Evolutionary conservation across 306 rosid genomes (phyloP).

Genomic region (Aeschynomene evenia): DNA sequence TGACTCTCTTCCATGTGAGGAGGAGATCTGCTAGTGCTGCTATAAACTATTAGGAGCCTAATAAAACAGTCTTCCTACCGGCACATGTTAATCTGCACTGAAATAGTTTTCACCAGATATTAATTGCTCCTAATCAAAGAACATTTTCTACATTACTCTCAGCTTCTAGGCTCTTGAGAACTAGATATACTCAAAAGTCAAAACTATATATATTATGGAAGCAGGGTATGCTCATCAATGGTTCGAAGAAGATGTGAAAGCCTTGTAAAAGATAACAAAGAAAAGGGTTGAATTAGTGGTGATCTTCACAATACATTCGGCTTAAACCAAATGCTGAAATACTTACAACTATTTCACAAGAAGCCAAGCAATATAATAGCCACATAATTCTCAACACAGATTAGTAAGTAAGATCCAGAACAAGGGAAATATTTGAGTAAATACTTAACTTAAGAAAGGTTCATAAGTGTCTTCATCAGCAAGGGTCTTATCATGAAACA

Average conservation of each 20-base stretch:
- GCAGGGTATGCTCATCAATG: constrained; percentile 1
- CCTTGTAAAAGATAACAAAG: neutral
- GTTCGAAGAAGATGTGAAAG: neutral
- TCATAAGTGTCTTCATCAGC: constrained; percentile 75
- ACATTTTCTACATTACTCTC: neutral
- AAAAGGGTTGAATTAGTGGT: neutral
- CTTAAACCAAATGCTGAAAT: neutral
- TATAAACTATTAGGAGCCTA: neutral
- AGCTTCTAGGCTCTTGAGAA: neutral
- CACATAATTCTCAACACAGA: neutral
- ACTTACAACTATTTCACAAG: neutral
- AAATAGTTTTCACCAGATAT: neutral
- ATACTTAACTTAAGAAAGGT: constrained; percentile 83
- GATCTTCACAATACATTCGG: neutral
- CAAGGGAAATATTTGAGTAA: constrained; percentile 27
- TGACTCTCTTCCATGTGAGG: neutral
- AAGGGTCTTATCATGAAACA: constrained; percentile 83
- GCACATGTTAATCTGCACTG: neutral
- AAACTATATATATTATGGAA: neutral
- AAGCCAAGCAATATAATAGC: neutral
- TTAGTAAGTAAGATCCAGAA: neutral
- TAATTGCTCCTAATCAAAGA: neutral
- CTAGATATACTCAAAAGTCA: neutral
- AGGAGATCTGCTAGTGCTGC: neutral
- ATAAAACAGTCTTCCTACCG: neutral